These are phyloP conservation scores for Phialemonium atrogriseum DNA, from an alignment of 2,329 filamentous ascomycete genomes.

Conservation along the genomic window DNA sequence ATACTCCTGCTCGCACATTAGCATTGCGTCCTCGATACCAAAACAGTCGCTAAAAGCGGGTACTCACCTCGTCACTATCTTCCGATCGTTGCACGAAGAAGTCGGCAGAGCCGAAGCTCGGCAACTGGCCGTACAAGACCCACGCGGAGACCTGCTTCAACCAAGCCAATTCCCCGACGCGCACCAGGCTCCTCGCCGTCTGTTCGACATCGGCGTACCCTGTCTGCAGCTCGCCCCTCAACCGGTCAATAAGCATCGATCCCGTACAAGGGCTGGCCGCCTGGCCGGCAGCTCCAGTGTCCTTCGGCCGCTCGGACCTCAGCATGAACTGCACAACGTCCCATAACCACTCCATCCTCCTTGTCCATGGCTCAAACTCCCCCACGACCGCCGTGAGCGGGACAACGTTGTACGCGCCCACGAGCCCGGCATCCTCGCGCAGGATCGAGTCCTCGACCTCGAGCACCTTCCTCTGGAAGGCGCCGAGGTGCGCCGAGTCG, in stretches of 20 bases:
- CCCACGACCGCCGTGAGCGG: slow-evolving; percentile 77
- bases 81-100: slow-evolving; percentile 66
- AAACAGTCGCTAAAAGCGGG: too few relatives aligned
- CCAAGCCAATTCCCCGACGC: slow-evolving; percentile 81
- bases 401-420: slow-evolving; percentile 90
- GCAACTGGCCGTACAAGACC: slow-evolving; percentile 81
- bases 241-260: slow-evolving; percentile 65
- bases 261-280: slow-evolving; percentile 46
- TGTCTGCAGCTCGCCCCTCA: slow-evolving; percentile 71
- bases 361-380: slow-evolving; percentile 81
- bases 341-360: slow-evolving; percentile 81
- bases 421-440: slow-evolving; percentile 64
- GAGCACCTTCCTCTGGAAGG: slow-evolving; percentile 76
- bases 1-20: slow-evolving; percentile 40
- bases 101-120: slow-evolving; percentile 68
- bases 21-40: slow-evolving; percentile 1
- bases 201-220: slow-evolving; percentile 82
- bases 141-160: slow-evolving; percentile 83
- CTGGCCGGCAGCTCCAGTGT: slow-evolving; percentile 9
- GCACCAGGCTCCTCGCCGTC: slow-evolving; percentile 64
- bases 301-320: slow-evolving; percentile 19
- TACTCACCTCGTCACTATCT: slow-evolving; percentile 30
- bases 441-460: slow-evolving; percentile 76
- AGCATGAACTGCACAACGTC: slow-evolving; percentile 62
- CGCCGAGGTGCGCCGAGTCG: slow-evolving; percentile 62